A percentile compares a stretch with the other conserved stretches of the same genome.
phyloP scores from a whole-genome alignment of 352 stramenopile genomes.

The Globisporangium cederbergense region DNA sequence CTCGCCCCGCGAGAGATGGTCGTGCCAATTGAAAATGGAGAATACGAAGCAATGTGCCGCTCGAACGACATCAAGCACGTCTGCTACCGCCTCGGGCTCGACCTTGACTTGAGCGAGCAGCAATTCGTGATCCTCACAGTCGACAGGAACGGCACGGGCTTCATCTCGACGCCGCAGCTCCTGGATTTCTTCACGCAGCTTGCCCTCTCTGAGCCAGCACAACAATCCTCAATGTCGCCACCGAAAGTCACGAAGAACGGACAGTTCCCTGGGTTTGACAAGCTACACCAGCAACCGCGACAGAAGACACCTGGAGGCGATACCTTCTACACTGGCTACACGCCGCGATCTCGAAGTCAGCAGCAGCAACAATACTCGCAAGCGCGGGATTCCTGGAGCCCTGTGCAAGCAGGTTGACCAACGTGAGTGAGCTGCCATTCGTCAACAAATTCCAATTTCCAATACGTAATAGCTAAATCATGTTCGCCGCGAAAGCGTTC shows the following conservation, averaged over 20 bases:
- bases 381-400: conserved; percentile 11
- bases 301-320: background rate
- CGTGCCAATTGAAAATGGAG: conserved; percentile 59
- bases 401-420: conserved; percentile 12
- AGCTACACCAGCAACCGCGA: background rate
- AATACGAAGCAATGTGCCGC: conserved; percentile 67
- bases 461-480: background rate
- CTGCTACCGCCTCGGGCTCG: conserved; percentile 63
- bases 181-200: conserved; percentile 59
- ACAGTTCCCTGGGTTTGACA: conserved; percentile 1
- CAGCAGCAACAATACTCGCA: conserved; percentile 8
- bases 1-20: conserved; percentile 60
- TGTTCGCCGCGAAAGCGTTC: too few species aligned
- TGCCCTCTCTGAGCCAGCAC: conserved; percentile 11
- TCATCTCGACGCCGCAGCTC: conserved; percentile 57
- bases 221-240: background rate
- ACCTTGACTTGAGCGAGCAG: conserved; percentile 62
- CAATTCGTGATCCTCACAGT: conserved; percentile 47
- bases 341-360: background rate
- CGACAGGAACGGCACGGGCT: conserved; percentile 48
- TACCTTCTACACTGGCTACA: conserved; percentile 4
- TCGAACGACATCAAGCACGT: conserved; percentile 66
- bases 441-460: background rate
- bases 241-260: conserved; percentile 9
- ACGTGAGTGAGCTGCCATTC: background rate